Conservation (phyloP, 2,329 filamentous ascomycete species). For the Colletotrichum cordylinicola region DNA sequence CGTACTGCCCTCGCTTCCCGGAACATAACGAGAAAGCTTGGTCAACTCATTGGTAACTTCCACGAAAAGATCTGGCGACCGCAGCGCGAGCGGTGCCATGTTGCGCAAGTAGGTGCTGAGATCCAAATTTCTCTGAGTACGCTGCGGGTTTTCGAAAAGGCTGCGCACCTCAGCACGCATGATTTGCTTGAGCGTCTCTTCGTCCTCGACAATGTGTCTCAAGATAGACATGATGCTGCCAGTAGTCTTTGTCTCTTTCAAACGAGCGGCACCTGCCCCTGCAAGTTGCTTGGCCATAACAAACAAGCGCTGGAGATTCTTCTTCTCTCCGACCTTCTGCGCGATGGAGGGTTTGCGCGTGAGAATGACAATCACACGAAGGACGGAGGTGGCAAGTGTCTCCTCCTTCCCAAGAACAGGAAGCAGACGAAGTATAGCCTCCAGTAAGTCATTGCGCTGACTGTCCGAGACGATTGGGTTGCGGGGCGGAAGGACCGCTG, state of each 20-base stretch:
- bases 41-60: conserved; percentile 86
- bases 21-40: conserved; percentile 69
- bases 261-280: conserved; percentile 75
- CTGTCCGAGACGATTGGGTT: conserved; percentile 64
- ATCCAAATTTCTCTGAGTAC: conserved; percentile 66
- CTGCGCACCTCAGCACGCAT: conserved; percentile 88
- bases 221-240: conserved; percentile 82
- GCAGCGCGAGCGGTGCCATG: conserved; percentile 79
- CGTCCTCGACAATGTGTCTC: conserved; percentile 93
- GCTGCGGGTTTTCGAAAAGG: conserved; percentile 68
- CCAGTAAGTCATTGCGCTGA: conserved; percentile 74
- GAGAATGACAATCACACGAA: conserved; percentile 85
- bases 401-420: conserved; percentile 89
- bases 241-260: conserved; percentile 61
- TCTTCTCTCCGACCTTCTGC: conserved; percentile 80
- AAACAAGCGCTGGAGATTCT: conserved; percentile 88
- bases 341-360: conserved; percentile 82
- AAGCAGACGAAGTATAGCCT: conserved; percentile 80
- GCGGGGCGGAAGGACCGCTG: conserved; percentile 53
- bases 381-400: conserved; percentile 80
- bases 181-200: conserved; percentile 86
- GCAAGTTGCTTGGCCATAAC: conserved; percentile 94
- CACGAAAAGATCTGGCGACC: conserved; percentile 85
- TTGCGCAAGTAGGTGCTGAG: conserved; percentile 76
- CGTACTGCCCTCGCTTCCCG: conserved; percentile 37